Evolutionary conservation across 1,284 basidiomycete genomes (phyloP), one percentile per base, ranked within the genome.

Genomic region (Sanguinoderma infundibulare): DNA sequence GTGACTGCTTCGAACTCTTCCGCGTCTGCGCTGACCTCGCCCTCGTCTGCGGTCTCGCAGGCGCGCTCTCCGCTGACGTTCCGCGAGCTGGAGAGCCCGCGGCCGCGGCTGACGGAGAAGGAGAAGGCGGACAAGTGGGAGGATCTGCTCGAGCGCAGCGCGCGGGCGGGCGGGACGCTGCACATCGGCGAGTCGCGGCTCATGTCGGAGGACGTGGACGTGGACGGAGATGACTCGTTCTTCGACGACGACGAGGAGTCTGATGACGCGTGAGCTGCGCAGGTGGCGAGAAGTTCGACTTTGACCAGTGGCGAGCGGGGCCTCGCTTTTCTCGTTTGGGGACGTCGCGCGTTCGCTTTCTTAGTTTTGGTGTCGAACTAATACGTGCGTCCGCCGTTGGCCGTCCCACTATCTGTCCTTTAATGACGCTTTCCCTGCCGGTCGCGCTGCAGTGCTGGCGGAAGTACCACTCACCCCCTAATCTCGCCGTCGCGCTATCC

Each of bases 51-150:
- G 34, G 55, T 55, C 24, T 64, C 70, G 28, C 64, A 66, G 42
- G 53, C 64, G 14, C 73, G 69, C 3, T 74, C 75, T 20, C 73
- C 76, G 26, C 59, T 82, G 56, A 82, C 74, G 40, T 87, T 86
- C 74, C 81, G 85, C n/a, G 80, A 84, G 64, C 66, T 87, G 47
- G 62, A 71, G 50, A 73, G 73, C 22, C 74, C 73, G 42, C 69
- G 72, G 51, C 70, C 72, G 15, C 75, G 70, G 39, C 73, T 87
- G 71, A 84, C 83, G 34, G 87, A 90, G 69, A 74, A 82, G 69
- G 87, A 91, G 76, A 91, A 91, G 75, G 80, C 82, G 8, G 84
- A 82, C 9, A 83, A 82, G 67, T 91, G 90, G 90, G 81, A 89
- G 62, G 86, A 86, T 61, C 69, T 91, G 59, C 73, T 91, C 61